These are phyloP conservation scores for Blastocrithidia nonstop DNA, from an alignment of 208 protist genomes.

Conservation along the genomic window DNA sequence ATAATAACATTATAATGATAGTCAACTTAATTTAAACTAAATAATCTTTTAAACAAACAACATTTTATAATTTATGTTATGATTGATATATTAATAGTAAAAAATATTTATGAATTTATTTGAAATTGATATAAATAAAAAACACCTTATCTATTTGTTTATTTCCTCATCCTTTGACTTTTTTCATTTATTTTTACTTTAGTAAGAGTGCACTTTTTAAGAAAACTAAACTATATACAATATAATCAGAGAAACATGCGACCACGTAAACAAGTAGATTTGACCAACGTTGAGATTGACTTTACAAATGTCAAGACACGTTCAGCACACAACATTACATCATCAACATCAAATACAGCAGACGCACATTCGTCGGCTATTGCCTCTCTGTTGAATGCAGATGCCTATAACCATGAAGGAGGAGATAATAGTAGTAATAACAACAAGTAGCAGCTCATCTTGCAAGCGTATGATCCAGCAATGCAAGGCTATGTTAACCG, in stretches of 20 bases:
- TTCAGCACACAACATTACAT: background rate
- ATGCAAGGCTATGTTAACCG: background rate
- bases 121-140: background rate
- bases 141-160: no score
- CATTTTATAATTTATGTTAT: background rate
- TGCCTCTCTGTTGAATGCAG: background rate
- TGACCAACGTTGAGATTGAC: constrained; percentile 62
- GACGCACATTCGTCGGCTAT: background rate
- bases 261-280: constrained; percentile 15
- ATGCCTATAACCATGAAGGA: constrained; percentile 7
- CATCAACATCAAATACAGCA: constrained; percentile 3
- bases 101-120: constrained; percentile 4
- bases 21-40: background rate
- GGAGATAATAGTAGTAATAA: background rate
- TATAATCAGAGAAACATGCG: constrained; percentile 1
- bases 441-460: background rate
- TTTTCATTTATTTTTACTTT: no score
- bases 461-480: background rate
- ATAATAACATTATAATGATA: background rate
- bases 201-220: no score
- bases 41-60: background rate
- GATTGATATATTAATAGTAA: constrained; percentile 5
- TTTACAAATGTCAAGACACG: constrained; percentile 21
- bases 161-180: no score
- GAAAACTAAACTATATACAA: no score